These are phyloP conservation scores for Clavariopsis aquatica DNA, from an alignment of 495 filamentous ascomycete genomes.

Conservation along the genomic window DNA sequence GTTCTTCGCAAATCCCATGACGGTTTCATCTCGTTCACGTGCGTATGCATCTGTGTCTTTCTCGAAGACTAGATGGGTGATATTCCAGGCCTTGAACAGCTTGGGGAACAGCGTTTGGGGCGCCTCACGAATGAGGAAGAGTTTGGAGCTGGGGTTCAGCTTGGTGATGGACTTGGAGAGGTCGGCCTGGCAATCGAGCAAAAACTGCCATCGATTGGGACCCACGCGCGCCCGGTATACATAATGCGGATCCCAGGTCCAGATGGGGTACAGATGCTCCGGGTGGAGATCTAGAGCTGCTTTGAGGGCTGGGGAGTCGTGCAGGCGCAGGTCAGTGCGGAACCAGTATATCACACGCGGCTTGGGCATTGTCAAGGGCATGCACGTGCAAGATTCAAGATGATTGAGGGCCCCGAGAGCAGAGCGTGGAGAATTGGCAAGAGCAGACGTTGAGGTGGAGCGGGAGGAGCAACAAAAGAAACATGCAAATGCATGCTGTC, in stretches of 20 bases:
- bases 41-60: constrained; percentile 73
- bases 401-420: background rate
- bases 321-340: constrained; percentile 69
- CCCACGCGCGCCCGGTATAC: constrained; percentile 67
- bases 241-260: constrained; percentile 74
- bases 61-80: constrained; percentile 72
- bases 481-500: constrained; percentile 22
- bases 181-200: constrained; percentile 66
- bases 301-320: constrained; percentile 68
- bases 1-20: constrained; percentile 57
- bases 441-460: background rate
- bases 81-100: constrained; percentile 66
- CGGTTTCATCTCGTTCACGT: constrained; percentile 56
- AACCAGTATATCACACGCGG: constrained; percentile 74
- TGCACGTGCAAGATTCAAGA: background rate
- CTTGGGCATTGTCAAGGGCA: constrained; percentile 4
- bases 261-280: constrained; percentile 62
- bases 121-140: constrained; percentile 67
- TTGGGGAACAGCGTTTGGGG: constrained; percentile 67
- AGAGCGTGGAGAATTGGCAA: background rate
- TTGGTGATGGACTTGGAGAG: constrained; percentile 61
- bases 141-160: constrained; percentile 63
- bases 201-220: constrained; percentile 66
- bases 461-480: background rate
- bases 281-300: constrained; percentile 65